Evolutionary conservation across 441 rosid genomes (phyloP), one percentile per base, ranked within the genome.

Genomic region (Populus trichocarpa): DNA sequence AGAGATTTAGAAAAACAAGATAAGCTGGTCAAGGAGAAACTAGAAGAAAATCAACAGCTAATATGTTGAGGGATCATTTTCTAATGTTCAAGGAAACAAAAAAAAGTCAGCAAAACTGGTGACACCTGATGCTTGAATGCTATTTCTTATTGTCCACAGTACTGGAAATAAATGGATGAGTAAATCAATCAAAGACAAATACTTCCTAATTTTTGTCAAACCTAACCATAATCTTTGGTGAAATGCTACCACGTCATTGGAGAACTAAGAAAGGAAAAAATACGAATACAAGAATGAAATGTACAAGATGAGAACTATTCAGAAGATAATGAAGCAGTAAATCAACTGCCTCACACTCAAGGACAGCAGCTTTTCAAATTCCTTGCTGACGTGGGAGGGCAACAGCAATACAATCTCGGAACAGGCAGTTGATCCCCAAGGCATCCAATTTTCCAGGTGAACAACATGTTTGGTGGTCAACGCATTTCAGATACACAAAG

Each of bases 1-100:
- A 80, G 22, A 77, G 67, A n/a, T 23, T 73, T 70, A 46, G 79
- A 71, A 13, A 20, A 38, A 42, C 75, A 78, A 70, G 25, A 70
- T 33, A 71, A 68, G 57, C 73, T 53, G 72, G 69, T 69, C 33
- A 23, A 42, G 53, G 61, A 65, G 46, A 80, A 71, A 53, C 28
- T 18, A 75, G 73, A 59, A 70, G 63, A 75, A 69, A 70, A 69
- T 61, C 46, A 66, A 63, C 40, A 23, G 61, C 30, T 64, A 38
- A 25, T 32, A 35, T 46, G 72, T 22, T 46, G 42, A 61, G 28
- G 14, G 28, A 61, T 61, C 26, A 22, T 61, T 61, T 61, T 61
- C 14, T 61, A 22, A 22, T 61, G 28, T 61, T 23, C 66, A 61
- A 10, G 25, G 66, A n/a, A 69, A 74, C 70, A 68, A 28, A 61